Percentiles rank a stretch among this genome's conserved stretches.
phyloP scores from a whole-genome alignment of 306 rosid genomes.

The Carpinus viminea region DNA sequence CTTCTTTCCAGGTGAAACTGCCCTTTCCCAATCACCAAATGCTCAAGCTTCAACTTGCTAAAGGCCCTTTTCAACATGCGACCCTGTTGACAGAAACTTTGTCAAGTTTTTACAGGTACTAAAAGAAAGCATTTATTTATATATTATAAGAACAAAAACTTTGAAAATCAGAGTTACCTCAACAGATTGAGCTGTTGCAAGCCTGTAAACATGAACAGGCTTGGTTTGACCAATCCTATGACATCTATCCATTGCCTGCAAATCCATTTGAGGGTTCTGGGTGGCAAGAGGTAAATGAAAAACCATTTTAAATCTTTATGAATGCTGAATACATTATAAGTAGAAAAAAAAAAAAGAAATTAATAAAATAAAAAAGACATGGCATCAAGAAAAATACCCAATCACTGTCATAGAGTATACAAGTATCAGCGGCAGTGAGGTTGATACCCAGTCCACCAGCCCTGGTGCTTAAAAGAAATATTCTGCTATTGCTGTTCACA shows the following conservation, averaged over 20 bases:
- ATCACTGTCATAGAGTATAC: conserved; percentile 96
- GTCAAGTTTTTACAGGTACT: conserved; percentile 16
- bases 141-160: background rate
- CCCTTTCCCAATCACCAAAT: conserved; percentile 90
- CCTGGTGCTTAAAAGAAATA: conserved; percentile 89
- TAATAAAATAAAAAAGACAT: background rate
- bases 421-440: conserved; percentile 97
- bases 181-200: conserved; percentile 88
- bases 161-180: conserved; percentile 52
- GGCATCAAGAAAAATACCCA: conserved; percentile 64
- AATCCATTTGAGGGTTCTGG: conserved; percentile 97
- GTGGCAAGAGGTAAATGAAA: conserved; percentile 24
- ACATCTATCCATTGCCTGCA: conserved; percentile 99
- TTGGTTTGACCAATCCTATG: conserved; percentile 95
- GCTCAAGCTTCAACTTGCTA: conserved; percentile 97
- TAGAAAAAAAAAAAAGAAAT: background rate
- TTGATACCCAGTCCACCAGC: conserved; percentile 99
- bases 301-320: conserved; percentile 7
- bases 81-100: conserved; percentile 57
- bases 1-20: conserved; percentile 80
- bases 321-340: background rate
- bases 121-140: background rate
- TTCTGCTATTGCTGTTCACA: conserved; percentile 52
- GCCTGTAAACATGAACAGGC: conserved; percentile 98
- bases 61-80: conserved; percentile 92